Conservation (phyloP, 352 stramenopile species). For the Blastocystis sp. region DNA sequence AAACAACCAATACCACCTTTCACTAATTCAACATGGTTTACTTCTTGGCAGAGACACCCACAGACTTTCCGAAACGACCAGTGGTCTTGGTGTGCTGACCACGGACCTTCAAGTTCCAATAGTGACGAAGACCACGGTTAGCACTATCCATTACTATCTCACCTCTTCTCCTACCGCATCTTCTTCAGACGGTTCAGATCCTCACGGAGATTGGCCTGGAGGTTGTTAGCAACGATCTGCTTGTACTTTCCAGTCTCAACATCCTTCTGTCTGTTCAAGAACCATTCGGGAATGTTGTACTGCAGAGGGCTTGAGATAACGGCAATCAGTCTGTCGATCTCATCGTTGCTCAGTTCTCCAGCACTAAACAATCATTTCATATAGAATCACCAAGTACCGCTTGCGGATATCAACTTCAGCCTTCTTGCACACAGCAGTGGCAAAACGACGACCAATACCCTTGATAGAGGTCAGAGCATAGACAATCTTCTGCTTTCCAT, state of each 20-base stretch:
- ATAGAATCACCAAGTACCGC: conserved; percentile 94
- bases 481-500: too few species aligned
- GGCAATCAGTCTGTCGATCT: conserved; percentile 97
- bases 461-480: too few species aligned
- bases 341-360: conserved; percentile 93
- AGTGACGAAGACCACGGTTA: conserved; percentile 98
- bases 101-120: conserved; percentile 96
- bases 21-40: conserved; percentile 15
- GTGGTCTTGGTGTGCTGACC: conserved; percentile 99
- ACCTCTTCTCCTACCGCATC: conserved; percentile 75
- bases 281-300: conserved; percentile 99
- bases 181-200: conserved; percentile 99
- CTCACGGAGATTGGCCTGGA: conserved; percentile 95
- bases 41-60: conserved; percentile 62
- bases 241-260: conserved; percentile 98
- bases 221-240: conserved; percentile 93
- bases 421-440: too few species aligned
- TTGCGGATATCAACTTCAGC: too few species aligned
- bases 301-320: conserved; percentile 98
- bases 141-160: not conserved
- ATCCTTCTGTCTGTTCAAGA: conserved; percentile 99
- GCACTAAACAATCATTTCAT: conserved; percentile 68
- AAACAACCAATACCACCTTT: conserved; percentile 55
- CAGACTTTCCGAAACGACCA: conserved; percentile 72
- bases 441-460: too few species aligned